phyloP scores from a whole-genome alignment of 179 eudicot species.

The Silene coronaria region DNA sequence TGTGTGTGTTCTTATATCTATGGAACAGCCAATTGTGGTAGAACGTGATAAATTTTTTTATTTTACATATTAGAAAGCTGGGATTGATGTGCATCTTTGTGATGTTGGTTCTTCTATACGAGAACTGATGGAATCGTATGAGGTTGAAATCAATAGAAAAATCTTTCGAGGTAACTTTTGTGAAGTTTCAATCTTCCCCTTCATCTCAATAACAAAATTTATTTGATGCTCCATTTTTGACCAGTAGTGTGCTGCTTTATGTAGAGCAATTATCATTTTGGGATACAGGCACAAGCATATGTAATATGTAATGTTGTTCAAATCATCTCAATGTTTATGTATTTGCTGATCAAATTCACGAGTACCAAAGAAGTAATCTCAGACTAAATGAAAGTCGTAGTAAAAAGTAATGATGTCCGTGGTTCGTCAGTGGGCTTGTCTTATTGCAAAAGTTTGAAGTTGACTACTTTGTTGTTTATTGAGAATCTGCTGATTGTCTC shows the following conservation, averaged over 20 bases:
- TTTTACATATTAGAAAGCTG: slow-evolving; percentile 59
- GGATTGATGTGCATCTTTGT: slow-evolving; percentile 90
- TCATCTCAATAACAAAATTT: not conserved
- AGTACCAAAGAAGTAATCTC: not conserved
- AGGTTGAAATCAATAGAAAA: slow-evolving; percentile 94
- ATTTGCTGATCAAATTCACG: not conserved
- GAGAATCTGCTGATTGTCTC: not conserved
- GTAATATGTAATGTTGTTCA: not conserved
- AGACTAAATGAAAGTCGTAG: not conserved
- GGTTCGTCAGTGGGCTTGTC: not conserved
- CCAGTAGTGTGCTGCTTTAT: not conserved
- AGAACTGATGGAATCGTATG: slow-evolving; percentile 99
- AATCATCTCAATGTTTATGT: not conserved
- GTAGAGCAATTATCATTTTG: not conserved
- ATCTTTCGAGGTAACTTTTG: slow-evolving; percentile 61
- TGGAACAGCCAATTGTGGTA: too few species aligned
- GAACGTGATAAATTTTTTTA: not conserved
- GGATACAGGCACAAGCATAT: not conserved
- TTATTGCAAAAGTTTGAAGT: not conserved
- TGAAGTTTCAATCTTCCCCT: not conserved
- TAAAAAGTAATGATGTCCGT: too few species aligned
- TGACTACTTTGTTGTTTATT: not conserved
- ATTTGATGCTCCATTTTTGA: not conserved
- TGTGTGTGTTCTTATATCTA: not conserved
- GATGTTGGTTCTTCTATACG: slow-evolving; percentile 99